phyloP scores from a whole-genome alignment of 139 green algal genomes.

The Chlamydomonas sp. region DNA sequence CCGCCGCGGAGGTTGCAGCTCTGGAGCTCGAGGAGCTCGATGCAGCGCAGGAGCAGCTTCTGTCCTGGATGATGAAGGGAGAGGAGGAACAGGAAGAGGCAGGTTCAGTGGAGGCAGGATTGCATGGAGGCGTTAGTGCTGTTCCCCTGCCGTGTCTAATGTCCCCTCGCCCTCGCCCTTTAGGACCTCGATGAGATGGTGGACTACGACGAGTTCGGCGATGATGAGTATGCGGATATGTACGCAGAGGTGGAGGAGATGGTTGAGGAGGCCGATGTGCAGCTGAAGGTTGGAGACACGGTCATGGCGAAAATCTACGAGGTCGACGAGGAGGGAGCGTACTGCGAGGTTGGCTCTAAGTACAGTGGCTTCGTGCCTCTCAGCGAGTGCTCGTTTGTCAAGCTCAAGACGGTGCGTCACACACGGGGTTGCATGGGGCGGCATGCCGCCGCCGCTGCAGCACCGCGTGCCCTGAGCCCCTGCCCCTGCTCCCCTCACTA shows the following conservation, averaged over 20 bases:
- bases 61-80: constrained; percentile 42
- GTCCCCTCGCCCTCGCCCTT: neutral
- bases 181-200: constrained; percentile 48
- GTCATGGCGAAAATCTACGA: constrained; percentile 67
- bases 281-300: constrained; percentile 54
- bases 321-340: constrained; percentile 78
- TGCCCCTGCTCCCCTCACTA: neutral
- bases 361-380: constrained; percentile 71
- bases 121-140: neutral
- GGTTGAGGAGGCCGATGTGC: constrained; percentile 35
- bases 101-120: neutral
- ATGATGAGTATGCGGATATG: constrained; percentile 33
- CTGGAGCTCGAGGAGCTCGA: constrained; percentile 2
- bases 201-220: constrained; percentile 44
- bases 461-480: no score
- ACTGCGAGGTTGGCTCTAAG: constrained; percentile 93
- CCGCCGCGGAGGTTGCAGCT: no score
- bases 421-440: no score
- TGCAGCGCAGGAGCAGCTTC: constrained; percentile 38
- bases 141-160: neutral
- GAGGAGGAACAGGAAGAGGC: constrained; percentile 31
- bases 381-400: constrained; percentile 64
- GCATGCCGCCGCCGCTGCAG: no score
- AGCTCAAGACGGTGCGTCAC: neutral
- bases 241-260: constrained; percentile 49